A percentile compares a stretch with the other conserved stretches of the same genome.
phyloP scores from a whole-genome alignment of 106 monocot species.

The Phalaenopsis aphrodite region DNA sequence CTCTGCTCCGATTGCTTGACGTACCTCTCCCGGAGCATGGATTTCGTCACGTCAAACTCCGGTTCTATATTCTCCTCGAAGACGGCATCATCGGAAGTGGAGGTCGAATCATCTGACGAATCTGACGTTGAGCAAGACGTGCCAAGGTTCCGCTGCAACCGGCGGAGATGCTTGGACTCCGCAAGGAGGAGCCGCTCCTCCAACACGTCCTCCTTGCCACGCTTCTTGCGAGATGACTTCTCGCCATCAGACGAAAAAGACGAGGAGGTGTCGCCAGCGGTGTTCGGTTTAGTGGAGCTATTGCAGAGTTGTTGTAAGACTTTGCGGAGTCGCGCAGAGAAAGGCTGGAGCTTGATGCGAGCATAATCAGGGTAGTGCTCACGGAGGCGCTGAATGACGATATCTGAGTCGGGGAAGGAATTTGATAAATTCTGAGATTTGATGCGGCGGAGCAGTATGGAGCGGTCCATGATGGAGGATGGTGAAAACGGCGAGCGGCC shows the following conservation, averaged over 20 bases:
- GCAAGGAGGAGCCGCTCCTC: slow-evolving; percentile 19
- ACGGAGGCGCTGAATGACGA: slow-evolving; percentile 33
- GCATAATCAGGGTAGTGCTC: slow-evolving; percentile 37
- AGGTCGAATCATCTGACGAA: slow-evolving; percentile 17
- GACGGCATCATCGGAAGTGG: slow-evolving; percentile 25
- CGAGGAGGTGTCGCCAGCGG: not conserved
- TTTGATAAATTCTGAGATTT: slow-evolving; percentile 4
- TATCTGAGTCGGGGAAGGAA: slow-evolving; percentile 10
- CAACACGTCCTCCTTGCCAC: not conserved
- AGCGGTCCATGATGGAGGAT: not conserved
- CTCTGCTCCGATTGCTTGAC: slow-evolving; percentile 8
- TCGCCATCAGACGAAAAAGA: not conserved
- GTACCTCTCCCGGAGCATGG: slow-evolving; percentile 54
- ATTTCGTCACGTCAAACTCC: slow-evolving; percentile 56
- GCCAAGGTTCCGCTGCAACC: not conserved
- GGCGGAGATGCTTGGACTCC: slow-evolving; percentile 26
- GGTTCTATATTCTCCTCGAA: slow-evolving; percentile 46
- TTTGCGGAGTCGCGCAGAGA: slow-evolving; percentile 29
- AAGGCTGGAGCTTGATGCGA: slow-evolving; percentile 34
- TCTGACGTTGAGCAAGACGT: slow-evolving; percentile 2
- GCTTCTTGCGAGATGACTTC: slow-evolving; percentile 9
- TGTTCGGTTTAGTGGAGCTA: not conserved
- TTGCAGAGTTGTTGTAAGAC: slow-evolving; percentile 19
- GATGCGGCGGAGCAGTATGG: slow-evolving; percentile 30
- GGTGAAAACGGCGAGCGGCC: slow-evolving; percentile 18